Evolutionary conservation across 441 rosid species (phyloP).

Genomic region (Bocquillonia castaneifolia): DNA sequence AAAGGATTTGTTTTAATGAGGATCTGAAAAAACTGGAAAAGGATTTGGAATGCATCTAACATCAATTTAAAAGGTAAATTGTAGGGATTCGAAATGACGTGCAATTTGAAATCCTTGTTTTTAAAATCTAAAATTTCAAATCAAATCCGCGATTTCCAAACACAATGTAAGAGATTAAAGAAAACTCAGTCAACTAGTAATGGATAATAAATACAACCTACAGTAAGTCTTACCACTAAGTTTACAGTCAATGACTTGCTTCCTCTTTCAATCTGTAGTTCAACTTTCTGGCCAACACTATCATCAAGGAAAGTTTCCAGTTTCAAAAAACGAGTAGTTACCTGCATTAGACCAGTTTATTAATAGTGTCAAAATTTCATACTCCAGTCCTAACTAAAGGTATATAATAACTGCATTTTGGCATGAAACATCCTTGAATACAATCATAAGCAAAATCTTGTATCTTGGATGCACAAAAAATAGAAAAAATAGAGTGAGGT

Average conservation of each 20-base stretch:
- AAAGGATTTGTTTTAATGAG: too few relatives aligned
- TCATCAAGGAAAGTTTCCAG: conserved; percentile 87
- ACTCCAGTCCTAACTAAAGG: neutral
- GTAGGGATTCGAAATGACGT: too few relatives aligned
- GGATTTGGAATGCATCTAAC: too few relatives aligned
- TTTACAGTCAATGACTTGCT: conserved; percentile 56
- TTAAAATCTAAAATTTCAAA: too few relatives aligned
- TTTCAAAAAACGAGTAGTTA: conserved; percentile 76
- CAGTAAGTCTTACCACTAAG: conserved; percentile 56
- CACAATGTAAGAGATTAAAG: neutral
- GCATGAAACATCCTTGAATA: conserved; percentile 1
- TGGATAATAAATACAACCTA: conserved; percentile 4
- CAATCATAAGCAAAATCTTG: neutral
- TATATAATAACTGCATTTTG: neutral
- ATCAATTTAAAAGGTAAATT: too few relatives aligned
- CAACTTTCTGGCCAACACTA: conserved; percentile 55
- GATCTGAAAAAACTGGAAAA: too few relatives aligned
- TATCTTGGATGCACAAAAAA: neutral
- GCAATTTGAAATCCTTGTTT: too few relatives aligned
- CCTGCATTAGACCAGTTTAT: conserved; percentile 39
- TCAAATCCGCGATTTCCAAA: too few relatives aligned
- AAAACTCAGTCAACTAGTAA: neutral
- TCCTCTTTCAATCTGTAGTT: conserved; percentile 86
- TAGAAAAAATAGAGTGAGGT: neutral
- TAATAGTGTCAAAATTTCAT: conserved; percentile 1